Evolutionary conservation across 345 rosid species (phyloP).

Genomic region (Eucalyptus virginea): DNA sequence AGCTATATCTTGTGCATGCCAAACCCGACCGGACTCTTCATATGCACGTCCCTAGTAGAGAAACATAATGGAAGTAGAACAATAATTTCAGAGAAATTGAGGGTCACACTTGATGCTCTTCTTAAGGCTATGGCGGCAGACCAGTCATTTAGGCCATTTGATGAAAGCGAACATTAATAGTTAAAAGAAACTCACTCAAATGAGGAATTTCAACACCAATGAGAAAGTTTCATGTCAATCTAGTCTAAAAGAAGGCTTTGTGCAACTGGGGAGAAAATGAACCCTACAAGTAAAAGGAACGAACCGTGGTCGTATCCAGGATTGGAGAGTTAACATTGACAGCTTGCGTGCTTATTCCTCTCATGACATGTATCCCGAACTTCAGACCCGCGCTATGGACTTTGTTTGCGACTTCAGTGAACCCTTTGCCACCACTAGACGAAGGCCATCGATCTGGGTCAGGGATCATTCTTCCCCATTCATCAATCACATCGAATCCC

Average conservation of each 20-base stretch:
- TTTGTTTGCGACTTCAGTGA: constrained; percentile 59
- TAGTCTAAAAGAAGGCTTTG: neutral
- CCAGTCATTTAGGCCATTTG: neutral
- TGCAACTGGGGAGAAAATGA: neutral
- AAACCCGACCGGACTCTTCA: constrained; percentile 36
- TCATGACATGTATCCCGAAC: constrained; percentile 96
- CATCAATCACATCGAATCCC: constrained; percentile 85
- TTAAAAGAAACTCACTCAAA: neutral
- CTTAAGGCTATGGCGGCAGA: neutral
- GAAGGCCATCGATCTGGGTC: constrained; percentile 90
- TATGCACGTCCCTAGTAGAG: constrained; percentile 50
- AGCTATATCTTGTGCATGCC: constrained; percentile 84
- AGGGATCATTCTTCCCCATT: constrained; percentile 90
- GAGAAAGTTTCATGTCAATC: neutral
- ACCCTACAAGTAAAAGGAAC: neutral
- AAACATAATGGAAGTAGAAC: neutral
- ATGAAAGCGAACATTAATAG: neutral
- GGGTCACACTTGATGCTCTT: neutral
- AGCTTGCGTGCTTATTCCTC: constrained; percentile 91
- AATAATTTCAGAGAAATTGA: neutral
- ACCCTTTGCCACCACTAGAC: constrained; percentile 64
- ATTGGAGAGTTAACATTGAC: constrained; percentile 66
- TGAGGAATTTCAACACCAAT: neutral
- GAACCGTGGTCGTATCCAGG: constrained; percentile 45
- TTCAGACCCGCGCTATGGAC: constrained; percentile 83